These are phyloP conservation scores for Komagataella populi DNA, from an alignment of 805 yeast species.

Conservation along the genomic window DNA sequence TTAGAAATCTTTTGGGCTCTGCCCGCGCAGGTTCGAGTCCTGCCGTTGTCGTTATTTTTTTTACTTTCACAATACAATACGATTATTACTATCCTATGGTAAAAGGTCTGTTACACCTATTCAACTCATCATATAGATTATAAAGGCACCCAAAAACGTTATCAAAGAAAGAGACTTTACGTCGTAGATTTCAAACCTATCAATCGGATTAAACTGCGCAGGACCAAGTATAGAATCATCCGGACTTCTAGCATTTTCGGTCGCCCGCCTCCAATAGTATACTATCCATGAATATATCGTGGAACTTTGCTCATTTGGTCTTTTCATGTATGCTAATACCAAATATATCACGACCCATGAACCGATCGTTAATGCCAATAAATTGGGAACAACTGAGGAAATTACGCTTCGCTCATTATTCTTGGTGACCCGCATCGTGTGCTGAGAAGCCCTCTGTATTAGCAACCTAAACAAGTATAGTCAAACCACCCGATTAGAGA, in stretches of 20 bases:
- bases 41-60: slow-evolving; percentile 4
- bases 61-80: background rate
- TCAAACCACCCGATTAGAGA: background rate
- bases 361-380: background rate
- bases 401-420: background rate
- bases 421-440: background rate
- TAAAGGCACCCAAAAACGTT: background rate
- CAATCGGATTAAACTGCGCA: background rate
- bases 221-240: background rate
- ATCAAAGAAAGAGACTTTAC: background rate
- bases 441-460: background rate
- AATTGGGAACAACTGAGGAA: background rate
- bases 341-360: background rate
- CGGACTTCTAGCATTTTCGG: background rate
- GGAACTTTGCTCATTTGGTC: background rate
- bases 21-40: slow-evolving; percentile 7
- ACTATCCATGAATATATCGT: background rate
- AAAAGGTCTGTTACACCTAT: background rate
- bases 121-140: background rate
- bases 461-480: background rate
- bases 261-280: background rate
- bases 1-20: slow-evolving; percentile 27
- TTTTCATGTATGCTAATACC: background rate
- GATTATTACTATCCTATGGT: background rate
- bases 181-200: background rate